A percentile compares a stretch with the other conserved stretches of the same genome.
Evolutionary conservation across 164 flowering plant genomes (phyloP).

Genomic region (Taxillus chinensis): DNA sequence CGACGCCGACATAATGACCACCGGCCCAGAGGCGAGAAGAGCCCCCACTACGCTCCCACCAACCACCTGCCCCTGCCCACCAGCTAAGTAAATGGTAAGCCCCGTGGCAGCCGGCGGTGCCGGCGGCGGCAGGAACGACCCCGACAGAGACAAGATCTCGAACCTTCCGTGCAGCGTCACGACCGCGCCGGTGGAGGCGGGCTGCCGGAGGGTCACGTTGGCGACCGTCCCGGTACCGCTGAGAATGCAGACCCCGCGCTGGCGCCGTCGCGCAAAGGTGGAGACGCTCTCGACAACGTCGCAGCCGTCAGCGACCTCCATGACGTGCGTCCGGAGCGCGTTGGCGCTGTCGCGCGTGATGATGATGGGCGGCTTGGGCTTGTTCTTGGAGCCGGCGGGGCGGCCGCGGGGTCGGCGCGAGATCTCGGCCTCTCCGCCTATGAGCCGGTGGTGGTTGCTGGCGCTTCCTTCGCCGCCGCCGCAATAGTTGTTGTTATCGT

Average conservation of each 20-base stretch:
- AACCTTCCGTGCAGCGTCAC: conserved; percentile 48
- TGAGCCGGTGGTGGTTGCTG: neutral
- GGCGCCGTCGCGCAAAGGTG: conserved; percentile 46
- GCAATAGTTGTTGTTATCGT: conserved; percentile 10
- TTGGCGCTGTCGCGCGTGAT: conserved; percentile 64
- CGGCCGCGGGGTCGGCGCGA: conserved; percentile 43
- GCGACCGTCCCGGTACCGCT: conserved; percentile 52
- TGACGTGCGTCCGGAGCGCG: conserved; percentile 53
- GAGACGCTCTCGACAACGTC: conserved; percentile 47
- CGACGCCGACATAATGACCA: conserved; percentile 56
- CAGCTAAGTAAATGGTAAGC: conserved; percentile 44
- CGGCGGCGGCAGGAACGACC: conserved; percentile 53
- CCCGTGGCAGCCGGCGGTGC: conserved; percentile 57
- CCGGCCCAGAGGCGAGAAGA: conserved; percentile 48
- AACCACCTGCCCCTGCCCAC: conserved; percentile 60
- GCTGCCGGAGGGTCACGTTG: conserved; percentile 48
- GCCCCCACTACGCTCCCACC: conserved; percentile 63
- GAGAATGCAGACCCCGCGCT: conserved; percentile 53
- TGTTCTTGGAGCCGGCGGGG: conserved; percentile 64
- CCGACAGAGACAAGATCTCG: conserved; percentile 53
- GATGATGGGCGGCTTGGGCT: conserved; percentile 56
- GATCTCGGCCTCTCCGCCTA: conserved; percentile 19
- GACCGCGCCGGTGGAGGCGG: conserved; percentile 38
- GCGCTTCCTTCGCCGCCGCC: conserved; percentile 11
- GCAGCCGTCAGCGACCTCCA: conserved; percentile 54